phyloP scores from a whole-genome alignment of 202 grass and related monocot species.

The Saccharum hybrid region DNA sequence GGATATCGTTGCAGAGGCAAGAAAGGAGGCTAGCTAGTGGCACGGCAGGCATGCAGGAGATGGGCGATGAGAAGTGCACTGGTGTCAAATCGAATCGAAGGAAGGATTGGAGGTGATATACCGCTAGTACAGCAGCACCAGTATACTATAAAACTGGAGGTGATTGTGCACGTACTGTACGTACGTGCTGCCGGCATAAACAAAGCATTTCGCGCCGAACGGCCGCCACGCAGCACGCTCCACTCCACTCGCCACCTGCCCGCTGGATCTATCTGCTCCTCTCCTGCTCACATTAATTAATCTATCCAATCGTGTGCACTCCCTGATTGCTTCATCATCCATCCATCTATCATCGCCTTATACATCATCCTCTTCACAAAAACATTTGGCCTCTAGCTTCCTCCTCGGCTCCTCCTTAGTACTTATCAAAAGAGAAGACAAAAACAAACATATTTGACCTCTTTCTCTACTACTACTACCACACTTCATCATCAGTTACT shows the following conservation, averaged over 20 bases:
- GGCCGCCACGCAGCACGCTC: constrained; percentile 10
- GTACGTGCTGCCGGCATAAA: constrained; percentile 28
- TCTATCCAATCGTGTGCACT: background rate
- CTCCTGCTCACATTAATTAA: background rate
- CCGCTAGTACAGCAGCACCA: too few relatives aligned
- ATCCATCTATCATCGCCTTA: background rate
- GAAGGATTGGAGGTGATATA: too few relatives aligned
- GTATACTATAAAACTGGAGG: background rate
- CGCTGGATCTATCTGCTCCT: too few relatives aligned
- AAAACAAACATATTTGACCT: too few relatives aligned
- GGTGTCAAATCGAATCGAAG: background rate
- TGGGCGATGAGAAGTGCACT: background rate
- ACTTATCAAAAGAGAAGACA: too few relatives aligned
- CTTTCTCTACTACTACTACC: too few relatives aligned
- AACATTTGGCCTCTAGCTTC: background rate
- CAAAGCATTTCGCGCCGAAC: constrained; percentile 62
- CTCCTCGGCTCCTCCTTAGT: background rate
- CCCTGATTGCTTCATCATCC: background rate
- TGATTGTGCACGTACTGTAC: background rate
- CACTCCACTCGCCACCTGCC: background rate
- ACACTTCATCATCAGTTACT: too few relatives aligned
- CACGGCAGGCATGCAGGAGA: too few relatives aligned
- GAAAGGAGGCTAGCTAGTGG: too few relatives aligned
- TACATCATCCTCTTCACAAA: background rate
- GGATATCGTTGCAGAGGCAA: too few relatives aligned